phyloP scores from a whole-genome alignment of 1,284 basidiomycete genomes.

The Garcileccinum viscosum region DNA sequence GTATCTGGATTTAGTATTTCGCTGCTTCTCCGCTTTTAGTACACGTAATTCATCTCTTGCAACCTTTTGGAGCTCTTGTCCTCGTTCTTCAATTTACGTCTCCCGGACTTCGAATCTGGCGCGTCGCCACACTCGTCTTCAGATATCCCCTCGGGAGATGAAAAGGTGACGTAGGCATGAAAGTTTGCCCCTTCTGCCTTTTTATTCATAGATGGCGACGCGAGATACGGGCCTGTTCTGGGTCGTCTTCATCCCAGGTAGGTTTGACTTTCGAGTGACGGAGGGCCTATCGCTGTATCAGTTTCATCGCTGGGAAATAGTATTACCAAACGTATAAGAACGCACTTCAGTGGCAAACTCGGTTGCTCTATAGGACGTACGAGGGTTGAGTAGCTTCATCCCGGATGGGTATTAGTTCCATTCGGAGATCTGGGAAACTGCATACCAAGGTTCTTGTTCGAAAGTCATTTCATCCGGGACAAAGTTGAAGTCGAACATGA shows the following conservation, averaged over 20 bases:
- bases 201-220: slow-evolving; percentile 76
- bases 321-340: slow-evolving; percentile 10
- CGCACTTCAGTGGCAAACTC: slow-evolving; percentile 94
- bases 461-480: slow-evolving; percentile 94
- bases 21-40: slow-evolving; percentile 84
- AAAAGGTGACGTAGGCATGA: slow-evolving; percentile 81
- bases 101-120: background rate
- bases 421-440: background rate
- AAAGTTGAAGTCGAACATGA: slow-evolving; percentile 95
- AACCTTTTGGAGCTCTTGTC: slow-evolving; percentile 47
- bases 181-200: slow-evolving; percentile 93
- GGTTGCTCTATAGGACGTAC: slow-evolving; percentile 75
- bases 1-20: slow-evolving; percentile 51
- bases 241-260: slow-evolving; percentile 99
- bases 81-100: slow-evolving; percentile 1
- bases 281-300: slow-evolving; percentile 71
- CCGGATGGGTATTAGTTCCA: slow-evolving; percentile 36
- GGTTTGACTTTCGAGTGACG: slow-evolving; percentile 97
- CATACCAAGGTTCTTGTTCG: slow-evolving; percentile 78
- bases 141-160: slow-evolving; percentile 60
- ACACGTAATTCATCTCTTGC: slow-evolving; percentile 77
- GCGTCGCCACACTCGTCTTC: slow-evolving; percentile 44
- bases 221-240: slow-evolving; percentile 83
- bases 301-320: background rate
- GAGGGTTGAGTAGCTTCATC: slow-evolving; percentile 83